Evolutionary conservation across 1,284 basidiomycete genomes (phyloP).

Genomic region (Spongiforma sp.): DNA sequence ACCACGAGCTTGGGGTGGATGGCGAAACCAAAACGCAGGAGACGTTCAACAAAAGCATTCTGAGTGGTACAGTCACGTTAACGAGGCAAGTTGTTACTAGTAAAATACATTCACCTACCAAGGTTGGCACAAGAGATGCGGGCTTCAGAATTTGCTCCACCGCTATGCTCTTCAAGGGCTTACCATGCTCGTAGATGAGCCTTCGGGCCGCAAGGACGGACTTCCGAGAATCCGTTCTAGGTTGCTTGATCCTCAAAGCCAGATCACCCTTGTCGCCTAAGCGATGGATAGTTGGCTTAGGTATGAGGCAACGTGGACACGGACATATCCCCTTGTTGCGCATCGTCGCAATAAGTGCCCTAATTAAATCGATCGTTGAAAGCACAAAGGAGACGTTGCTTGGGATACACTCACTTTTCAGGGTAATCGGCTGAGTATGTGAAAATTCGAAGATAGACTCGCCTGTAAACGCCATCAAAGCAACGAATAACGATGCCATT

Average conservation of each 20-base stretch:
- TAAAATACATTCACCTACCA: background rate
- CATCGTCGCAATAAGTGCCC: background rate
- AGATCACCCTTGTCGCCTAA: background rate
- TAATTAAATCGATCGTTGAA: background rate
- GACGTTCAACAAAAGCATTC: background rate
- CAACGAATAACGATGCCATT: background rate
- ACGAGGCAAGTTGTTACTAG: too few species aligned
- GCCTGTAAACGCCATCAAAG: background rate
- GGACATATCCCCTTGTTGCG: background rate
- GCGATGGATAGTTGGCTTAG: background rate
- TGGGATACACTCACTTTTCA: constrained; percentile 2
- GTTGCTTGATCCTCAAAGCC: background rate
- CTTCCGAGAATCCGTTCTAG: background rate
- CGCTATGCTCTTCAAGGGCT: background rate
- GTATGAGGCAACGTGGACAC: background rate
- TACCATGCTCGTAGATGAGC: background rate
- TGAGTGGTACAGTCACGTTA: background rate
- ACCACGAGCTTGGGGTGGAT: constrained; percentile 2
- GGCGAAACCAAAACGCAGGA: background rate
- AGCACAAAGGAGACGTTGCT: too few species aligned
- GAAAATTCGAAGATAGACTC: background rate
- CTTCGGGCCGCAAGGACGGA: background rate
- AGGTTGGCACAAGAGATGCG: background rate
- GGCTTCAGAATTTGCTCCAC: background rate
- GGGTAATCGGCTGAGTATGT: constrained; percentile 10